phyloP scores from a whole-genome alignment of 106 monocot species.

The Agapanthus africanus region DNA sequence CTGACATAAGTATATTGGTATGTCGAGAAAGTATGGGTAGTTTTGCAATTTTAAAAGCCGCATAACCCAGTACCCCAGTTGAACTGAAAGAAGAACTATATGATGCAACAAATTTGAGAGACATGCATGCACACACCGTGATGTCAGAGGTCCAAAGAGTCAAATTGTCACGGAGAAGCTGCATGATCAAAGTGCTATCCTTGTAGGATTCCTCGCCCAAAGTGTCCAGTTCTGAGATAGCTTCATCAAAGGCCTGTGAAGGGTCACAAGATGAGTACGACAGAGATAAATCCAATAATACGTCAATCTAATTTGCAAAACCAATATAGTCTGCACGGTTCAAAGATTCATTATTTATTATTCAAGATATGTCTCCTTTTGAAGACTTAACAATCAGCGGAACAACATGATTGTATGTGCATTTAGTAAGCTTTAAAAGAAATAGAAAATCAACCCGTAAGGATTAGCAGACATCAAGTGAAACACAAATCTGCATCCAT shows the following conservation, averaged over 20 bases:
- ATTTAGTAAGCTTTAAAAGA: too few species aligned
- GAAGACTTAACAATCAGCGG: not conserved
- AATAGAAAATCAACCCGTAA: too few species aligned
- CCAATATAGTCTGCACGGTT: not conserved
- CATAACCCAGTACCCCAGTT: too few species aligned
- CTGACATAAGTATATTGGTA: not conserved
- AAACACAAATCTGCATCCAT: too few species aligned
- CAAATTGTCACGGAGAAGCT: slow-evolving; percentile 12
- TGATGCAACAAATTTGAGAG: not conserved
- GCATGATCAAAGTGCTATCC: slow-evolving; percentile 12
- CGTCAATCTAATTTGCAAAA: not conserved
- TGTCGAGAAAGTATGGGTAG: not conserved
- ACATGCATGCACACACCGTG: not conserved
- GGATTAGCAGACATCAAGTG: too few species aligned
- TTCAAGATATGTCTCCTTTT: not conserved
- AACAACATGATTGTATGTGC: not conserved
- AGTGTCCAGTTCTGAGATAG: slow-evolving; percentile 9
- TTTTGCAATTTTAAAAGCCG: not conserved
- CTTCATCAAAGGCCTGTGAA: slow-evolving; percentile 6
- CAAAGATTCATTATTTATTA: not conserved
- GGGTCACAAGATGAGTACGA: not conserved
- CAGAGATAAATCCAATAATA: not conserved
- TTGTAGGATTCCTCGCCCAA: slow-evolving; percentile 10
- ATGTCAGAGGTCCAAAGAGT: slow-evolving; percentile 12
- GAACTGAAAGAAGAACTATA: not conserved